These are phyloP conservation scores for Taiozyma onychis DNA, from an alignment of 1,139 yeast species.

Conservation along the genomic window DNA sequence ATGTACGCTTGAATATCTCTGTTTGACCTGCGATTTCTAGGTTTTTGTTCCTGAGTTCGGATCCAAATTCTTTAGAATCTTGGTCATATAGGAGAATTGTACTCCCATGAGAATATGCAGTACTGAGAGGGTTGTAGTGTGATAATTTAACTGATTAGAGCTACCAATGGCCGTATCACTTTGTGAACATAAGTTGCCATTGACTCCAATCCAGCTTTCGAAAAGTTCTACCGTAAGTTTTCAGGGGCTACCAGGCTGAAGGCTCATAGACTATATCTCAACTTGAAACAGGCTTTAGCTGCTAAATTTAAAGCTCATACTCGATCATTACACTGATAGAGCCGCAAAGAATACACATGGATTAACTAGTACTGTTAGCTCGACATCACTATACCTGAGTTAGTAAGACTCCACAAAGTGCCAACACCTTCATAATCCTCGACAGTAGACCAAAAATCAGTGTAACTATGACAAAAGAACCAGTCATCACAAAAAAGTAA, in stretches of 20 bases:
- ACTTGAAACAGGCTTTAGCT: not conserved
- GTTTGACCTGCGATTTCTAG: not conserved
- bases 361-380: not conserved
- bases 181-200: not conserved
- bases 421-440: not conserved
- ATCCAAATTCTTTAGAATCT: not conserved
- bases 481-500: slow-evolving; percentile 35
- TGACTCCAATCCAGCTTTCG: not conserved
- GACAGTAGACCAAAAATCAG: slow-evolving; percentile 31
- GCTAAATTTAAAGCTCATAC: not conserved
- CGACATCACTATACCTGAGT: not conserved
- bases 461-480: slow-evolving; percentile 52
- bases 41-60: not conserved
- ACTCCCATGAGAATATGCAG: not conserved
- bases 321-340: not conserved
- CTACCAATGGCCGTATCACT: not conserved
- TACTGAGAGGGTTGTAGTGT: too few relatives aligned
- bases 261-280: not conserved
- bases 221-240: too few relatives aligned
- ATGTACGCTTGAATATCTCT: not conserved
- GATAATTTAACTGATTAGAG: too few relatives aligned
- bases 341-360: not conserved
- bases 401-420: not conserved
- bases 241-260: too few relatives aligned
- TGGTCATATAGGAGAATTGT: not conserved